phyloP scores from a whole-genome alignment of 805 yeast species.

The Yamadazyma tumulicola region DNA sequence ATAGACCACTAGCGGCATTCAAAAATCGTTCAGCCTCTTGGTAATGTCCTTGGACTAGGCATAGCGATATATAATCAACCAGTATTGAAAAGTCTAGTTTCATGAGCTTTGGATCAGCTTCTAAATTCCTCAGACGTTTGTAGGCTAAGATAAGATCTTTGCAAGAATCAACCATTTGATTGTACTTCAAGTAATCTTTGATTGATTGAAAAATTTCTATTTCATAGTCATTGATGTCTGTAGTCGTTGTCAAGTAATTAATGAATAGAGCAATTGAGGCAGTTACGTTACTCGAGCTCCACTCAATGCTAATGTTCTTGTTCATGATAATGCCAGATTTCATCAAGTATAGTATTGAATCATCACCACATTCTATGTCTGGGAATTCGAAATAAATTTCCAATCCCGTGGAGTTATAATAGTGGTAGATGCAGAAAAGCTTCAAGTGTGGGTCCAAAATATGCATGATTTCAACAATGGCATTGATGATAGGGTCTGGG shows the following conservation, averaged over 20 bases:
- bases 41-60: not conserved
- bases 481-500: not conserved
- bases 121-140: not conserved
- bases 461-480: conserved; percentile 1
- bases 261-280: conserved; percentile 12
- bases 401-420: conserved; percentile 4
- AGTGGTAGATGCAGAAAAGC: conserved; percentile 4
- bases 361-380: not conserved
- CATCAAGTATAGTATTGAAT: conserved; percentile 9
- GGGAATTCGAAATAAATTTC: not conserved
- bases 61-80: not conserved
- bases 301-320: conserved; percentile 17
- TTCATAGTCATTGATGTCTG: conserved; percentile 19
- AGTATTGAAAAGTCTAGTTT: not conserved
- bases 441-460: not conserved
- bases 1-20: conserved; percentile 1
- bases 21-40: not conserved
- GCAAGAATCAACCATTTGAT: conserved; percentile 13
- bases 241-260: conserved; percentile 8
- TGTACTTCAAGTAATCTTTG: conserved; percentile 22
- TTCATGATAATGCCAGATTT: conserved; percentile 21
- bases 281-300: conserved; percentile 15
- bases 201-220: conserved; percentile 22
- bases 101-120: not conserved
- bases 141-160: conserved; percentile 1